These are phyloP conservation scores for Gnetum montanum DNA, from an alignment of 75 land plant species.

Conservation along the genomic window DNA sequence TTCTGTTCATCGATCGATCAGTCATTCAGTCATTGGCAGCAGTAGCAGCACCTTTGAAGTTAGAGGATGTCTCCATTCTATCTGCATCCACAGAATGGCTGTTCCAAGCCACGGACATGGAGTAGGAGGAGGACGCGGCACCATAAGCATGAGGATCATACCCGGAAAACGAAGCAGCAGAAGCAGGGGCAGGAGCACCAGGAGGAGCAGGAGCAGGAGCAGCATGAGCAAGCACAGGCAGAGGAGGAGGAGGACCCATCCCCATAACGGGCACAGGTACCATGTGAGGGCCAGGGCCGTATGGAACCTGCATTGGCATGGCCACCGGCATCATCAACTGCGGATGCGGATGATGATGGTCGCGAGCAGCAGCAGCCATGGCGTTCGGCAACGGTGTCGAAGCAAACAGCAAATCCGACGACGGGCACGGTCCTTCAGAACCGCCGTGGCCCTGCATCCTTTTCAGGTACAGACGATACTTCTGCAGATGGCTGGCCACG, in stretches of 20 bases:
- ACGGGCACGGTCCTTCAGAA: constrained; percentile 35
- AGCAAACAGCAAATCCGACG: constrained; percentile 52
- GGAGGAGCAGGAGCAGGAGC: background rate
- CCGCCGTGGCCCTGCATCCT: constrained; percentile 64
- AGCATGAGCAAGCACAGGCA: constrained; percentile 5
- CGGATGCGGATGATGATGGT: background rate
- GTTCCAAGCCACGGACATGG: constrained; percentile 1
- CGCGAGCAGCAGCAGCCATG: constrained; percentile 13
- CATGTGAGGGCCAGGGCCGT: constrained; percentile 9
- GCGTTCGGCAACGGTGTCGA: constrained; percentile 40
- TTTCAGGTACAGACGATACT: constrained; percentile 75
- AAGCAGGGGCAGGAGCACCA: background rate
- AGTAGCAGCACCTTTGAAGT: background rate
- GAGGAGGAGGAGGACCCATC: background rate
- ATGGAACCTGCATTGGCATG: constrained; percentile 20
- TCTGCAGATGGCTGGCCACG: constrained; percentile 91
- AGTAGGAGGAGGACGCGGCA: background rate
- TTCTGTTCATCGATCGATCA: too few relatives aligned
- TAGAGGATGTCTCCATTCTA: constrained; percentile 2
- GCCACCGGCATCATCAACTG: constrained; percentile 10
- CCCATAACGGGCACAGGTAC: constrained; percentile 21
- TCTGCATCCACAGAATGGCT: constrained; percentile 2
- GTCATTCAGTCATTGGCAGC: constrained; percentile 1
- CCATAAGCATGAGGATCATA: constrained; percentile 3
- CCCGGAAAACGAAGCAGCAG: constrained; percentile 1